Evolutionary conservation across 2,329 filamentous ascomycete species (phyloP).

Genomic region (Chaetothyriales sp.): DNA sequence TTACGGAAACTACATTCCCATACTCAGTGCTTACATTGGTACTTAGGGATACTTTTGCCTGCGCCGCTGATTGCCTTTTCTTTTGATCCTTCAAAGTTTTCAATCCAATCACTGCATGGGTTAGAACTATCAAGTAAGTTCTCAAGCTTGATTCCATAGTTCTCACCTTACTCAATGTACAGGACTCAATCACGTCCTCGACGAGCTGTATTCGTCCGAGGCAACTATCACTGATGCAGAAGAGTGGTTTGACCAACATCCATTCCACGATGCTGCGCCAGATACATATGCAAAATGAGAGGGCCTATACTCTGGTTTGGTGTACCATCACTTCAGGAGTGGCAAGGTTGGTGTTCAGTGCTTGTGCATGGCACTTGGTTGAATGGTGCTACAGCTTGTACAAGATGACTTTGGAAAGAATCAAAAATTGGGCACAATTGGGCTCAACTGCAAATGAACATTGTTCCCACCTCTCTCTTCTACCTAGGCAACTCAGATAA

Average conservation of each 20-base stretch:
- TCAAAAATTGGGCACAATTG: not conserved
- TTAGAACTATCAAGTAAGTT: conserved; percentile 3
- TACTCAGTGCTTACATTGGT: conserved; percentile 1
- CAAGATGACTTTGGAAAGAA: too few species aligned
- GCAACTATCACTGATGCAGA: conserved; percentile 4
- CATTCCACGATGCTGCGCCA: conserved; percentile 1
- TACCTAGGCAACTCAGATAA: too few species aligned
- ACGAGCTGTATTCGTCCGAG: conserved; percentile 3
- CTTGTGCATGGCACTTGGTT: too few species aligned
- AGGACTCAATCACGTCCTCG: conserved; percentile 1
- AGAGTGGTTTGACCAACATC: conserved; percentile 4
- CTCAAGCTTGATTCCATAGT: not conserved
- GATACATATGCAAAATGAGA: not conserved
- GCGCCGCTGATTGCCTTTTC: conserved; percentile 3
- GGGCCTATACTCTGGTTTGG: not conserved
- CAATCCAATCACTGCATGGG: not conserved
- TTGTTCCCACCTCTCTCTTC: too few species aligned
- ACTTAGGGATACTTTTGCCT: conserved; percentile 4
- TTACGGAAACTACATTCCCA: conserved; percentile 2
- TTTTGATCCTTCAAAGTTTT: not conserved
- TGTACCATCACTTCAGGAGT: not conserved
- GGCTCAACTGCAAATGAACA: not conserved
- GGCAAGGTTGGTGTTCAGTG: too few species aligned
- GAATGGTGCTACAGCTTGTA: not conserved
- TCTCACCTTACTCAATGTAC: not conserved